Evolutionary conservation across 805 yeast genomes (phyloP), one percentile per base, ranked within the genome.

Genomic region (Zygoascus biomembranicola): DNA sequence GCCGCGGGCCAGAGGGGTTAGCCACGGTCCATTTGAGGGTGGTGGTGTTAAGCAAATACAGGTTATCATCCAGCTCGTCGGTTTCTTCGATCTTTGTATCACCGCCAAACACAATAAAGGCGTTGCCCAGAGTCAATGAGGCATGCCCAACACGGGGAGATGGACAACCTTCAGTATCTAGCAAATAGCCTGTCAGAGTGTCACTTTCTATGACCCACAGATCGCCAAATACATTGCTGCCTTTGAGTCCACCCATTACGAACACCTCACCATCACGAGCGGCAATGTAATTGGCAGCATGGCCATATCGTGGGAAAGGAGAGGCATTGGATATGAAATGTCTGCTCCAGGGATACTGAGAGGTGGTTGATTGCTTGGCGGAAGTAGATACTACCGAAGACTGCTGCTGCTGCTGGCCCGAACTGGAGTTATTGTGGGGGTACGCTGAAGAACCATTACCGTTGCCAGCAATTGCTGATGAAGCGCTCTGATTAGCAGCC

Each of bases 71-170:
- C 59, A 95, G 83, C 53, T 80, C 81, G 64, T 85, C 89, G 37
- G 90, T 84, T 20, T 67, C 69, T 41, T 65, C 69, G 50, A 82
- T 85, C 60, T 79, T 78, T 1, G 98, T 94, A 66, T 94, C 99
- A 63, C 99, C 99, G 37, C 98, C 99, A 69, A 88, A 92, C 13
- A 94, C 81, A 46, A 94, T 90, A 63, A 85, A 94, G 1, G 98
- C 98, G 65, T 90, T 92, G 13, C 98, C 99, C 56, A 95, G 84
- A 35, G 92, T 75, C 9, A 90, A 86, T 1, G 95, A 78, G 5
- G 96, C 88, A 69, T 94, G 99, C 2, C 98, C 98, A 6, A 92
- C 97, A 62, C 99, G 82, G 35, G 98, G 97, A 18, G 96, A 92
- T 1, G 97, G 97, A 16, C 88, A 80, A 50, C 86, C 82, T 57